Conservation (phyloP, 2,329 filamentous ascomycete genomes). For the Metarhizium sp. region DNA sequence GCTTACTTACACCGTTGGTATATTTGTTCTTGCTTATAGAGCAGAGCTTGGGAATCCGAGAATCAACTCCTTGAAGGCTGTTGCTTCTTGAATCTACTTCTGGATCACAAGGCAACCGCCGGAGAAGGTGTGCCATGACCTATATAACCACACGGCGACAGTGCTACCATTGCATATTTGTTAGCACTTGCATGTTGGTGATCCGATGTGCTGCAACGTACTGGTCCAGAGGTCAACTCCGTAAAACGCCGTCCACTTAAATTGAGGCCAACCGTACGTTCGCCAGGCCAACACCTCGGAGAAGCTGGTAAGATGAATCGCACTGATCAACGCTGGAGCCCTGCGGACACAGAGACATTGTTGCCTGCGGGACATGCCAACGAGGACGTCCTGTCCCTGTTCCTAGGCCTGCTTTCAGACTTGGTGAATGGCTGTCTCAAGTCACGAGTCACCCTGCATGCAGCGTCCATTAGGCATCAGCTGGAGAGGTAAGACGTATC, state of each 20-base stretch:
- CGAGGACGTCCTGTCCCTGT: too few relatives aligned
- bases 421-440: too few relatives aligned
- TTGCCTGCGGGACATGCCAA: too few relatives aligned
- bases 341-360: too few relatives aligned
- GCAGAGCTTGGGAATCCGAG: not conserved
- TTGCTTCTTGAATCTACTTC: not conserved
- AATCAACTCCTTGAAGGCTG: not conserved
- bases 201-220: not conserved
- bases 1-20: not conserved
- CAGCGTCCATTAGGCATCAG: too few relatives aligned
- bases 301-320: too few relatives aligned
- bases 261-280: too few relatives aligned
- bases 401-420: too few relatives aligned
- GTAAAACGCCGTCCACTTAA: not conserved
- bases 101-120: not conserved
- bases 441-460: too few relatives aligned
- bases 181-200: not conserved
- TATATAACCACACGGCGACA: not conserved
- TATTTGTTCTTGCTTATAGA: not conserved
- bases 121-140: not conserved
- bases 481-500: too few relatives aligned
- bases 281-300: too few relatives aligned
- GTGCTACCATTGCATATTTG: not conserved
- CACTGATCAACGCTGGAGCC: too few relatives aligned
- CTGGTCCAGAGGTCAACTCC: not conserved